A percentile compares a stretch with the other conserved stretches of the same genome.
Conservation (phyloP, 306 rosid species). For the Fragaria vesca region DNA sequence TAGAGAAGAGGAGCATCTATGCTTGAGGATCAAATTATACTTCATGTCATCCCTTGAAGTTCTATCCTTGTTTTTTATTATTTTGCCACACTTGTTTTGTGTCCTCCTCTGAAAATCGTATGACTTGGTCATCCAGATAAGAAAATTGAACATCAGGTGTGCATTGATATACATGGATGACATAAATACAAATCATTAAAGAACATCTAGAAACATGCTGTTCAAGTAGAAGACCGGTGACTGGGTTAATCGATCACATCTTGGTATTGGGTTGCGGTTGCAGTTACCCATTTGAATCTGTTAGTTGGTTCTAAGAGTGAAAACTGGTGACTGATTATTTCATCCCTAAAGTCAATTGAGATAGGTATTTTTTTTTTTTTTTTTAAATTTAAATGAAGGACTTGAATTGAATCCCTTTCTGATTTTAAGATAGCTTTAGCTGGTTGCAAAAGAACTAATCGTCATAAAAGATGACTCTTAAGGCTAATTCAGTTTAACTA, state of each 20-base stretch:
- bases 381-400: not conserved
- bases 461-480: not conserved
- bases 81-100: not conserved
- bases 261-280: not conserved
- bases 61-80: not conserved
- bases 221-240: not conserved
- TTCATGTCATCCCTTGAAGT: not conserved
- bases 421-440: not conserved
- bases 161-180: not conserved
- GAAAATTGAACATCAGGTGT: not conserved
- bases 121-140: not conserved
- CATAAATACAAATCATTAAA: not conserved
- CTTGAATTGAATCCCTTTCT: not conserved
- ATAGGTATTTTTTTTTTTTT: not conserved
- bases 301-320: not conserved
- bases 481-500: not conserved
- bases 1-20: constrained; percentile 11
- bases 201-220: not conserved
- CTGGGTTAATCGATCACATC: not conserved
- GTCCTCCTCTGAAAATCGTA: not conserved
- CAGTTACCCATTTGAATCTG: not conserved
- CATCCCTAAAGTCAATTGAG: too few relatives aligned
- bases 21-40: not conserved
- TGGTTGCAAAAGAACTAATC: not conserved
- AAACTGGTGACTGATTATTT: not conserved